Conservation (phyloP, 2,329 filamentous ascomycete genomes). For the Cladosporium austrohemisphaericum region DNA sequence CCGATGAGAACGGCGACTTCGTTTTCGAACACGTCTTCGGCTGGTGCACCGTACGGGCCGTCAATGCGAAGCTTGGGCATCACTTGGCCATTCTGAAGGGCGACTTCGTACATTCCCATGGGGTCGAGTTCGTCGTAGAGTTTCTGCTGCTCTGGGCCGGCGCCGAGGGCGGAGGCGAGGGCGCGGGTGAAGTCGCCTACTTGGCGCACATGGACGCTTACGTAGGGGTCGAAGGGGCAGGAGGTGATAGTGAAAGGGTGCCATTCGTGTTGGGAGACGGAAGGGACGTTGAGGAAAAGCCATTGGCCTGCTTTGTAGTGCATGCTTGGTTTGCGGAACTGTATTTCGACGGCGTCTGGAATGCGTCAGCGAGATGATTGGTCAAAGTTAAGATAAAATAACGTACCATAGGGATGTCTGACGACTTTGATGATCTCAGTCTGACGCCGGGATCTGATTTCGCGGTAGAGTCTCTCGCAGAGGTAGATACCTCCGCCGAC, state of each 20-base stretch:
- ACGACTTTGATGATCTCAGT: constrained; percentile 93
- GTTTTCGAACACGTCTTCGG: constrained; percentile 94
- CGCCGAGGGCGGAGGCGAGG: constrained; percentile 95
- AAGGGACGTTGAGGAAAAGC: constrained; percentile 92
- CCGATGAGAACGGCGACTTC: constrained; percentile 83
- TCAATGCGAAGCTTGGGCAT: constrained; percentile 91
- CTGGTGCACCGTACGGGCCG: constrained; percentile 92
- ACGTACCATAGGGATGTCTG: constrained; percentile 84
- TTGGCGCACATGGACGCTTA: constrained; percentile 91
- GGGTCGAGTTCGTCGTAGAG: constrained; percentile 88
- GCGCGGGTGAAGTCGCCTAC: constrained; percentile 92
- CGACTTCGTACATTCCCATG: constrained; percentile 96
- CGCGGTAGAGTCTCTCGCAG: constrained; percentile 82
- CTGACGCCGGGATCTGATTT: constrained; percentile 75
- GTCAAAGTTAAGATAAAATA: constrained; percentile 6
- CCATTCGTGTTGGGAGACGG: constrained; percentile 87
- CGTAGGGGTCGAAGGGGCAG: constrained; percentile 90
- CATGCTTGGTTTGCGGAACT: constrained; percentile 95
- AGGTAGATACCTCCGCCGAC: constrained; percentile 82
- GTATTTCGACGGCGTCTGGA: constrained; percentile 87
- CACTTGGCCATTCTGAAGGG: constrained; percentile 83
- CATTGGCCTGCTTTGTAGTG: constrained; percentile 98
- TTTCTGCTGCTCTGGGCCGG: constrained; percentile 79
- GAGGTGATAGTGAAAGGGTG: constrained; percentile 99
- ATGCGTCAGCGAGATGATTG: constrained; percentile 14